A percentile compares a stretch with the other conserved stretches of the same genome.
phyloP scores from a whole-genome alignment of 257 asterid genomes.

The Fraxinus pennsylvanica region DNA sequence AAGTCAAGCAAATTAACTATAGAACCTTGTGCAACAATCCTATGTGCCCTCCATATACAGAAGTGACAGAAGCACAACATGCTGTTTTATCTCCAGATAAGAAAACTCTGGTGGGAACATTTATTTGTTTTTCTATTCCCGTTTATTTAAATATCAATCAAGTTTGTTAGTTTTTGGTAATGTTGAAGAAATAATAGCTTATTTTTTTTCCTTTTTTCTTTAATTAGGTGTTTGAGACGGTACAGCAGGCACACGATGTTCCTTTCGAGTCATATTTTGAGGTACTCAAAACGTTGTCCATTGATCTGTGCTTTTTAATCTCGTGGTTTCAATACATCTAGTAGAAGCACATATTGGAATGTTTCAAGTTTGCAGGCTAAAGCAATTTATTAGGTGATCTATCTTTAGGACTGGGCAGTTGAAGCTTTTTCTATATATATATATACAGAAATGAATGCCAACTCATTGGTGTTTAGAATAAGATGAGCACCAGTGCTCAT shows the following conservation, averaged over 20 bases:
- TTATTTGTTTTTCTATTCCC: background rate
- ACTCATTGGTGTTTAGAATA: too few species aligned
- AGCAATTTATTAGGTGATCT: background rate
- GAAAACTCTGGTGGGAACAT: conserved; percentile 54
- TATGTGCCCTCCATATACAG: conserved; percentile 34
- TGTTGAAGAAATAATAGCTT: conserved; percentile 17
- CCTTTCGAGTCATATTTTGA: conserved; percentile 94
- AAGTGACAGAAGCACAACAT: conserved; percentile 83
- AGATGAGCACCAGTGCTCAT: too few species aligned
- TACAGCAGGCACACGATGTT: conserved; percentile 88
- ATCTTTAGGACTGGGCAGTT: background rate
- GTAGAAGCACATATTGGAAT: background rate
- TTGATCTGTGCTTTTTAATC: conserved; percentile 15
- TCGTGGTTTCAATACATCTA: conserved; percentile 5
- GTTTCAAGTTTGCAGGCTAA: too few species aligned
- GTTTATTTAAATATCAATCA: background rate
- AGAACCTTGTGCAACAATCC: conserved; percentile 72
- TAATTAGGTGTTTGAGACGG: conserved; percentile 79
- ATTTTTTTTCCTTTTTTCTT: conserved; percentile 15
- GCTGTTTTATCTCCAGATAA: conserved; percentile 66
- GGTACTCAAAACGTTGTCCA: conserved; percentile 43
- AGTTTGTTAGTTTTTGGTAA: background rate
- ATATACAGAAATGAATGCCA: too few species aligned
- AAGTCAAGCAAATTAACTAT: conserved; percentile 73
- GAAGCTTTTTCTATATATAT: too few species aligned